These are phyloP conservation scores for Coffea humblotiana DNA, from an alignment of 305 asterid species.

Conservation along the genomic window DNA sequence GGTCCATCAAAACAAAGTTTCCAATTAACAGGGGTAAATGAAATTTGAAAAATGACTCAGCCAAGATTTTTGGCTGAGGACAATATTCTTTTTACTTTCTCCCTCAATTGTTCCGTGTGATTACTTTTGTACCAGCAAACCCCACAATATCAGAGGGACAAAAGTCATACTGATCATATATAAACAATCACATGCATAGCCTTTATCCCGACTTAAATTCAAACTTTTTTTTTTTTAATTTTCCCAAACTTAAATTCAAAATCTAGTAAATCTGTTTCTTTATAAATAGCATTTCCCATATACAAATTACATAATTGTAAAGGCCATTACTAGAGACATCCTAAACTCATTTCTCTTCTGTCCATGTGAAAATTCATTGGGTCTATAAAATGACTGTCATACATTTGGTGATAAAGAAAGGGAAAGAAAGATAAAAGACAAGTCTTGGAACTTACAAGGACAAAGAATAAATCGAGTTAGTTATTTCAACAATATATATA, in stretches of 20 bases:
- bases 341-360: too few species aligned
- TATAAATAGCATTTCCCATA: neutral
- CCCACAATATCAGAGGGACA: neutral
- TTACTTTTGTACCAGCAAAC: neutral
- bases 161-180: neutral
- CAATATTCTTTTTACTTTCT: neutral
- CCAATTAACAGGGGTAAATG: neutral
- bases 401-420: neutral
- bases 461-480: neutral
- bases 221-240: neutral
- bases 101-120: neutral
- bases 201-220: neutral
- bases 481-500: neutral
- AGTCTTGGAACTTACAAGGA: neutral
- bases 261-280: neutral
- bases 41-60: neutral
- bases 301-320: neutral
- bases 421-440: neutral
- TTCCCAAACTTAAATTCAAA: neutral
- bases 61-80: neutral
- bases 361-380: too few species aligned
- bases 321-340: neutral
- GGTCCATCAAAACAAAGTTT: neutral
- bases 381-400: neutral
- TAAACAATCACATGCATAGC: neutral